phyloP scores from a whole-genome alignment of 2,329 filamentous ascomycete genomes.

The Neofusicoccum sp. region DNA sequence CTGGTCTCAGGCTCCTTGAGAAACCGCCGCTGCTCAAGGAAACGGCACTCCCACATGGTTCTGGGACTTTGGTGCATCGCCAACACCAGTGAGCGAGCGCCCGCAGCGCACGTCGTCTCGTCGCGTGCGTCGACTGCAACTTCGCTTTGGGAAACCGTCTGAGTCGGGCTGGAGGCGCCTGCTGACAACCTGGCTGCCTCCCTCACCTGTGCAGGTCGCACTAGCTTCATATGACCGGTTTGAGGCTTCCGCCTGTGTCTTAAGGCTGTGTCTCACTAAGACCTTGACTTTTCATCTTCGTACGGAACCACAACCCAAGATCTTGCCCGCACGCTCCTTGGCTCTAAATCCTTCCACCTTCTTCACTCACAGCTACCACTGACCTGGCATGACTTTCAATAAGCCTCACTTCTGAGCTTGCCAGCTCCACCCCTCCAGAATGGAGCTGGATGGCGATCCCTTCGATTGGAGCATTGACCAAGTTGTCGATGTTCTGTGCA shows the following conservation, averaged over 20 bases:
- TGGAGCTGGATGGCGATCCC: constrained; percentile 55
- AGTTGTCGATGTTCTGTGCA: constrained; percentile 66
- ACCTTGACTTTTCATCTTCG: too few species aligned
- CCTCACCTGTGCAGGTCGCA: neutral
- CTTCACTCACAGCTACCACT: neutral
- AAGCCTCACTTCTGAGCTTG: neutral
- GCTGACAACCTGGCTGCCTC: too few species aligned
- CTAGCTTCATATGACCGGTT: neutral
- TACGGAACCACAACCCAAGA: neutral
- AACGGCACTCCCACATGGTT: too few species aligned
- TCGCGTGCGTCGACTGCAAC: neutral
- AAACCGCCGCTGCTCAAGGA: neutral
- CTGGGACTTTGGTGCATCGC: neutral
- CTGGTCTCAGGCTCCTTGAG: neutral
- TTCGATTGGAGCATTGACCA: constrained; percentile 69
- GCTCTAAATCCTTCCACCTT: neutral
- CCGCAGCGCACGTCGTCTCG: neutral
- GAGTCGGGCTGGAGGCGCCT: neutral
- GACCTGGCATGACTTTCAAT: neutral
- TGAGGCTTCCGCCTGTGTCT: too few species aligned
- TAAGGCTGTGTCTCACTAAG: too few species aligned
- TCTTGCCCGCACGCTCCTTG: neutral
- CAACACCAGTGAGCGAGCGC: neutral
- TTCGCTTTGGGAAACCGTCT: neutral
- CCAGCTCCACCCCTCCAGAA: neutral